Conservation (phyloP, 306 rosid genomes). For the Quercus rubra region DNA sequence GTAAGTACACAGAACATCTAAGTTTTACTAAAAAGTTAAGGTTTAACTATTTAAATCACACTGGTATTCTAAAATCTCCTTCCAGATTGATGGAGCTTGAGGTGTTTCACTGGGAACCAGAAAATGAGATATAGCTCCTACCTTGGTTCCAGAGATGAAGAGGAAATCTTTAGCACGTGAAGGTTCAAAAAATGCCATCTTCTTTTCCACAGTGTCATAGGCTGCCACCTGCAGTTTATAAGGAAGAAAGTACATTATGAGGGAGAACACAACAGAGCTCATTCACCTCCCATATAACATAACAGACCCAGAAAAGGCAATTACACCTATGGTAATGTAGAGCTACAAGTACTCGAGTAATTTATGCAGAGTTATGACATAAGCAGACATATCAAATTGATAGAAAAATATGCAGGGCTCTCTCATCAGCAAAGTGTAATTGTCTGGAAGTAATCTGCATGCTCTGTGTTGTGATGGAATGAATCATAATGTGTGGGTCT, state of each 20-base stretch:
- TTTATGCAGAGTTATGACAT: neutral
- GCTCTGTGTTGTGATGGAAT: neutral
- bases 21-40: neutral
- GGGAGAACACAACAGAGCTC: neutral
- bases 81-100: conserved; percentile 4
- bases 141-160: conserved; percentile 98
- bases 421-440: neutral
- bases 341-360: neutral
- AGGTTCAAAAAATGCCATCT: conserved; percentile 98
- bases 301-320: neutral
- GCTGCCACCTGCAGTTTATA: conserved; percentile 82
- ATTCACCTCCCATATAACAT: neutral
- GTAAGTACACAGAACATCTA: neutral
- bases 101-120: neutral
- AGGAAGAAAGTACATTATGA: neutral
- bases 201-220: conserved; percentile 64
- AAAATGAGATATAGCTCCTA: conserved; percentile 23
- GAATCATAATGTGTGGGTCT: neutral
- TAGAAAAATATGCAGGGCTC: neutral
- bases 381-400: neutral
- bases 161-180: conserved; percentile 79
- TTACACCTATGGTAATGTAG: neutral
- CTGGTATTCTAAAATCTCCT: neutral
- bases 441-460: neutral
- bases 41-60: neutral